These are phyloP conservation scores for Pseudonectria buxi DNA, from an alignment of 2,329 filamentous ascomycete genomes.

Conservation along the genomic window DNA sequence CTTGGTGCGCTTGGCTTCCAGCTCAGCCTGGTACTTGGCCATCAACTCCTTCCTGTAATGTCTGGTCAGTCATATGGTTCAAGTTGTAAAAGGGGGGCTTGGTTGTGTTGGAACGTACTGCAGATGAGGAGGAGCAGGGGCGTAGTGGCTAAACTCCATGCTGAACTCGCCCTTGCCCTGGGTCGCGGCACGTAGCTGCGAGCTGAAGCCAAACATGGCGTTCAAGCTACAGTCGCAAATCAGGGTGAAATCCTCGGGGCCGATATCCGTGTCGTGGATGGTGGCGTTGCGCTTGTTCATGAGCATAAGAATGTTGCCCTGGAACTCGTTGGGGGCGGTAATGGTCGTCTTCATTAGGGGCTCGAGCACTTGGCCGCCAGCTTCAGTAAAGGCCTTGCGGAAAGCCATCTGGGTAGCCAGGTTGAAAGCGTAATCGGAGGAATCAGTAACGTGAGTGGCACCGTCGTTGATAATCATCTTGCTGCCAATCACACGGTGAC, in stretches of 20 bases:
- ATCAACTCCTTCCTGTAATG: slow-evolving; percentile 49
- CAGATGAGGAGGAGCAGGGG: slow-evolving; percentile 75
- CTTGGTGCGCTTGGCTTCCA: slow-evolving; percentile 50
- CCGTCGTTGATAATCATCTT: slow-evolving; percentile 93
- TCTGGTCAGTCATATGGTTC: slow-evolving; percentile 5
- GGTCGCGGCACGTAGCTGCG: slow-evolving; percentile 82
- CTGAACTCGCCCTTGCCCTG: slow-evolving; percentile 98
- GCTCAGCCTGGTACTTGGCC: slow-evolving; percentile 52
- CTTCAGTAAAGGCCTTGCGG: slow-evolving; percentile 81
- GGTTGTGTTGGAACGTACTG: slow-evolving; percentile 55
- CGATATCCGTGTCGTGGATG: slow-evolving; percentile 93
- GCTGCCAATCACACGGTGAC: slow-evolving; percentile 85
- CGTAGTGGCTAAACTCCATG: slow-evolving; percentile 98
- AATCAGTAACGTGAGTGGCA: slow-evolving; percentile 95
- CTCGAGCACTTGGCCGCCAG: slow-evolving; percentile 79
- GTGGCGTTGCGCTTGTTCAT: slow-evolving; percentile 95
- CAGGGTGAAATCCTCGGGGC: slow-evolving; percentile 87
- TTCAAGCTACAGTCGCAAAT: slow-evolving; percentile 90
- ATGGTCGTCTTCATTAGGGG: slow-evolving; percentile 98
- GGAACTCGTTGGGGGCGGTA: slow-evolving; percentile 93
- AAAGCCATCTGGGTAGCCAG: slow-evolving; percentile 94
- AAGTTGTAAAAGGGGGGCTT: no score
- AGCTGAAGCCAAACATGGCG: slow-evolving; percentile 96
- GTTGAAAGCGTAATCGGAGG: slow-evolving; percentile 93
- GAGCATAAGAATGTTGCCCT: slow-evolving; percentile 88